Base-by-base conservation (phyloP, 2,329 filamentous ascomycete genomes). In the Fusarium tupiense region DNA sequence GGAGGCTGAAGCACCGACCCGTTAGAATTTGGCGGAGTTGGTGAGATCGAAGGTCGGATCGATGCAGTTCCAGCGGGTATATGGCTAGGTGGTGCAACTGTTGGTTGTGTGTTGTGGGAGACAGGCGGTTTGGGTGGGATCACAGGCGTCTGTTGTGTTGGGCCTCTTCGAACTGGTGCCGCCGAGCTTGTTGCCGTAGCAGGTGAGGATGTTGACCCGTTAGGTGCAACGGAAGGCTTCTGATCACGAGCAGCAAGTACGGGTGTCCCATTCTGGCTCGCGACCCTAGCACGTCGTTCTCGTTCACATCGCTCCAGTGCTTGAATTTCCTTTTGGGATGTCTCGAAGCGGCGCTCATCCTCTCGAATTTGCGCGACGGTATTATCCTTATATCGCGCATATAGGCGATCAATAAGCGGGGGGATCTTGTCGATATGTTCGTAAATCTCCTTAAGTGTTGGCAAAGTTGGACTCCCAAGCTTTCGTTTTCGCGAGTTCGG, bases 401-500 rank as follows among this genome's bases (percentile, higher is more conserved):
- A 97, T 4, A 98, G 86, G 73, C 92, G 90, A 65, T 92, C 87
- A 54, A 97, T 89, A 50, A 98, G 84, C 35, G 87, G 85, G 3
- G 93, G 93, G 5, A 97, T 86, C 72, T 92, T 90, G 57, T 92
- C 89, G 35, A 88, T 82, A 81, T 94, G 90, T 72, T 91, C 87
- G 62, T 88, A 86, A 8, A 90, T 90, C 72, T 95, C 93, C 72
- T 90, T 88, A 35, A 94, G 84, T 2, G 90, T 90, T 19, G 91
- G 90, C 67, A 91, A 80, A 52, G 88, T 86, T 14, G 93, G 90
- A 67, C 88, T 91, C 37, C 89, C 88, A 43, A 93, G 87, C 85
- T 96, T 97, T 77, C 93, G 90, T 85, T 95, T 96, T 82, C 89
- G 91, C 16, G 91, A 88, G 63, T 87, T 89, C 11, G 89, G 87